Evolutionary conservation across 1,284 basidiomycete genomes (phyloP).

Genomic region (Polyporus tsugae): DNA sequence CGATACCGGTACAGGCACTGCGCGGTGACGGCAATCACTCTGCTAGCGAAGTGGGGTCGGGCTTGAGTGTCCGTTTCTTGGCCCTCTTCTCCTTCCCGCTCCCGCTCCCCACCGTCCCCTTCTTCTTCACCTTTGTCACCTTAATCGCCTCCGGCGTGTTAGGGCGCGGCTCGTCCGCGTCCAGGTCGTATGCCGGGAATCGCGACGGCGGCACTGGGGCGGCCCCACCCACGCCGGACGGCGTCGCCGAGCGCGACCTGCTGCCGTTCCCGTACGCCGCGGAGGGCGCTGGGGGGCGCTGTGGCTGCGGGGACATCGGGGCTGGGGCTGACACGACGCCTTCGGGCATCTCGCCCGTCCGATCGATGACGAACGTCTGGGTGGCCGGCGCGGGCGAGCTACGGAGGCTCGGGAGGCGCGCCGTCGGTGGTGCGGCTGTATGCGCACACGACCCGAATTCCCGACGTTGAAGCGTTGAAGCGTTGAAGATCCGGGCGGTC

Average conservation of each 20-base stretch:
- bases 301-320: constrained; percentile 28
- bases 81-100: constrained; percentile 70
- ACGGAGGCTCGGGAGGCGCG: constrained; percentile 42
- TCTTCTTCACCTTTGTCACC: constrained; percentile 78
- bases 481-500: not conserved
- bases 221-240: constrained; percentile 17
- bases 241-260: constrained; percentile 13
- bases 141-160: constrained; percentile 76
- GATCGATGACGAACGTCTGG: constrained; percentile 70
- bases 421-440: constrained; percentile 26
- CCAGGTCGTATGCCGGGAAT: constrained; percentile 66
- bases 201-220: constrained; percentile 47
- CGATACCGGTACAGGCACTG: not conserved
- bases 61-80: constrained; percentile 63
- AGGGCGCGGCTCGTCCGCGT: constrained; percentile 53
- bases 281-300: constrained; percentile 15
- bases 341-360: constrained; percentile 86
- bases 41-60: constrained; percentile 18
- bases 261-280: constrained; percentile 30
- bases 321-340: constrained; percentile 47
- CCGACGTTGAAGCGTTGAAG: not conserved
- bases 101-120: constrained; percentile 52
- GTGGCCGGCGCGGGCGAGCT: constrained; percentile 35
- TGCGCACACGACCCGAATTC: too few species aligned
- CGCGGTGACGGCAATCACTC: not conserved